Evolutionary conservation across 2,329 filamentous ascomycete species (phyloP).

Genomic region (Penicillium sp.): DNA sequence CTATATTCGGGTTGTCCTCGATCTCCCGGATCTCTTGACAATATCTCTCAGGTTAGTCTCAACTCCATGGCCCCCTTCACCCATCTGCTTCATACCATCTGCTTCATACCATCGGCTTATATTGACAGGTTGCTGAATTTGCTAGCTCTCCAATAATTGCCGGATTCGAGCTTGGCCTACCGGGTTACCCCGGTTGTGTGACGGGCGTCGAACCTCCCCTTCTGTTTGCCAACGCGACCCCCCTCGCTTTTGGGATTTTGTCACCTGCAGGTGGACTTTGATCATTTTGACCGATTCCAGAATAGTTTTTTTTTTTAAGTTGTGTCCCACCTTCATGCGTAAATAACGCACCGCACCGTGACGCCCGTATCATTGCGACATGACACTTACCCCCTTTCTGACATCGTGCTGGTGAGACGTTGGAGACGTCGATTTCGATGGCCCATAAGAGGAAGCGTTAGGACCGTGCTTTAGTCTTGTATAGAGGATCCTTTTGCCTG

Average conservation of each 20-base stretch:
- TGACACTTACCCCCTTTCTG: slow-evolving; percentile 7
- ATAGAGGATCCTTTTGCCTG: not conserved
- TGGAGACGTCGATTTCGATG: slow-evolving; percentile 3
- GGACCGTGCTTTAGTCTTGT: not conserved
- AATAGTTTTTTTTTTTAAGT: slow-evolving; percentile 6
- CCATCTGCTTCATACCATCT: slow-evolving; percentile 7
- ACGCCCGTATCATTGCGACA: slow-evolving; percentile 5
- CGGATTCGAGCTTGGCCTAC: slow-evolving; percentile 17
- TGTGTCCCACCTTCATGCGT: not conserved
- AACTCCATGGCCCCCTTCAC: slow-evolving; percentile 1
- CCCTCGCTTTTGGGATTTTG: slow-evolving; percentile 9
- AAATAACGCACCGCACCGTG: slow-evolving; percentile 5
- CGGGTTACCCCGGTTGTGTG: slow-evolving; percentile 19
- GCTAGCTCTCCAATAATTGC: slow-evolving; percentile 10
- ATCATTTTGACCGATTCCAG: slow-evolving; percentile 4
- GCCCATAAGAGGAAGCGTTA: not conserved
- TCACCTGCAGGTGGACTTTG: slow-evolving; percentile 16
- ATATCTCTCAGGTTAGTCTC: slow-evolving; percentile 4
- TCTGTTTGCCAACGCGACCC: slow-evolving; percentile 10
- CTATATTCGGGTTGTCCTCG: not conserved
- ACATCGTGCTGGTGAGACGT: slow-evolving; percentile 1
- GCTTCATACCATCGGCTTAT: slow-evolving; percentile 7
- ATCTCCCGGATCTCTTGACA: slow-evolving; percentile 3
- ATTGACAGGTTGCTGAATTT: slow-evolving; percentile 7
- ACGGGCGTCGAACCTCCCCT: slow-evolving; percentile 13